phyloP scores from a whole-genome alignment of 495 filamentous ascomycete species.

The Articulospora tetracladia region DNA sequence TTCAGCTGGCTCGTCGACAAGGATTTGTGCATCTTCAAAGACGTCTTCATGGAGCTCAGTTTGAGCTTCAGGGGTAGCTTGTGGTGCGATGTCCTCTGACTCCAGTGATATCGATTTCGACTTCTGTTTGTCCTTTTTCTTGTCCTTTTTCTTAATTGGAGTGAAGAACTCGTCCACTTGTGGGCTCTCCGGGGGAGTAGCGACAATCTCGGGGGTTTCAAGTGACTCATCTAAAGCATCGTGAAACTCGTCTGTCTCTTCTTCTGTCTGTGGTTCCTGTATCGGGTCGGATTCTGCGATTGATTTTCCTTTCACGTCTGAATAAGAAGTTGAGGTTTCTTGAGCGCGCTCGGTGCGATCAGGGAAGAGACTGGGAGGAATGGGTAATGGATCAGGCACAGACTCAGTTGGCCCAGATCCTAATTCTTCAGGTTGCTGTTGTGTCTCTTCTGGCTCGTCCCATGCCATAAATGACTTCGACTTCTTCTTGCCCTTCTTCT shows the following conservation, averaged over 20 bases:
- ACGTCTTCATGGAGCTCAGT: constrained; percentile 9
- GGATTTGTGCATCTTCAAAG: not conserved
- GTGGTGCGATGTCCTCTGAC: constrained; percentile 7
- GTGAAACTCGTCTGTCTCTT: not conserved
- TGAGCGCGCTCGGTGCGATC: not conserved
- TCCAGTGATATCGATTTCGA: constrained; percentile 27
- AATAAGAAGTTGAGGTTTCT: not conserved
- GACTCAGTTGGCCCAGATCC: not conserved
- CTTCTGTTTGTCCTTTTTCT: constrained; percentile 38
- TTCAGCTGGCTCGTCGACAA: constrained; percentile 14
- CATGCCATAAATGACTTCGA: constrained; percentile 19
- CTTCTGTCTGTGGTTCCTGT: not conserved
- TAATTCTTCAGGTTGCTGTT: not conserved
- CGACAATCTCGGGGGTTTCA: not conserved
- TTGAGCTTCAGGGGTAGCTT: not conserved
- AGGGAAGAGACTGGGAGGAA: not conserved
- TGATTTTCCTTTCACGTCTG: not conserved
- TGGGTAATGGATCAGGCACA: not conserved
- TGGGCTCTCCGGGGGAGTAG: not conserved
- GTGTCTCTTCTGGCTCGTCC: constrained; percentile 9
- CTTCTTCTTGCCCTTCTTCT: constrained; percentile 35
- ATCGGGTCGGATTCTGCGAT: not conserved
- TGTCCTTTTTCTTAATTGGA: constrained; percentile 28
- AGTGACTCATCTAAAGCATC: not conserved
- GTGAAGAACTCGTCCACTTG: constrained; percentile 1